A percentile compares a stretch with the other conserved stretches of the same genome.
Evolutionary conservation across 768 basidiomycete genomes (phyloP).

Genomic region (Mycena venus): DNA sequence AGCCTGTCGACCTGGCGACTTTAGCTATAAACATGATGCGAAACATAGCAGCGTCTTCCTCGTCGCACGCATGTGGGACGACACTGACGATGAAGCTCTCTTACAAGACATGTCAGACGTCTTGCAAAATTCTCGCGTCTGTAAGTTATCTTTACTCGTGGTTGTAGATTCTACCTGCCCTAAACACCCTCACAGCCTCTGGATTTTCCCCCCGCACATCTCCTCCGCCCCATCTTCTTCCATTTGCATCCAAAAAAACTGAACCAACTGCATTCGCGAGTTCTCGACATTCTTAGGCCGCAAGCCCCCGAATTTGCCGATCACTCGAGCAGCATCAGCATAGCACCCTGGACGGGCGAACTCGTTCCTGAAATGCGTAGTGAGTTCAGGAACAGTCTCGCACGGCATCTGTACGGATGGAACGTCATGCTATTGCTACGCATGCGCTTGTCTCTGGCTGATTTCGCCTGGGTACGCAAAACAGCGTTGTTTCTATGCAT

Average conservation of each 20-base stretch:
- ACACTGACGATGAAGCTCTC: constrained; percentile 49
- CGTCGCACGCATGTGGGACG: constrained; percentile 69
- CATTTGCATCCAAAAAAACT: constrained; percentile 55
- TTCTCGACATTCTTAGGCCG: constrained; percentile 60
- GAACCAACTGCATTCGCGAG: constrained; percentile 51
- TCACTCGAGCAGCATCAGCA: constrained; percentile 45
- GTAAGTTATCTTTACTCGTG: too few species aligned
- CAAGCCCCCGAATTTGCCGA: constrained; percentile 48
- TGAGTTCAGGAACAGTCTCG: constrained; percentile 65
- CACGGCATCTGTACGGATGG: constrained; percentile 74
- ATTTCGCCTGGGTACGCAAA: constrained; percentile 61
- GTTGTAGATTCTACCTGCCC: too few species aligned
- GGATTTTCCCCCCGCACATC: constrained; percentile 63
- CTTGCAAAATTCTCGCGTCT: constrained; percentile 44
- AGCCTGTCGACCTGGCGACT: constrained; percentile 73
- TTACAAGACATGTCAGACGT: constrained; percentile 49
- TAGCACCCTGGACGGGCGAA: constrained; percentile 45
- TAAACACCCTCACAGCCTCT: constrained; percentile 42
- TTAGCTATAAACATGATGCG: constrained; percentile 87
- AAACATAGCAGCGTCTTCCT: constrained; percentile 68
- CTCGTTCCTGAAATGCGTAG: constrained; percentile 53
- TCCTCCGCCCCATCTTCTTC: constrained; percentile 66
- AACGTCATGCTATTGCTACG: constrained; percentile 65
- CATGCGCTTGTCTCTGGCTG: constrained; percentile 67
- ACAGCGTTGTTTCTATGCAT: neutral